Conservation (phyloP, 495 filamentous ascomycete genomes). For the Annulohypoxylon stygium region DNA sequence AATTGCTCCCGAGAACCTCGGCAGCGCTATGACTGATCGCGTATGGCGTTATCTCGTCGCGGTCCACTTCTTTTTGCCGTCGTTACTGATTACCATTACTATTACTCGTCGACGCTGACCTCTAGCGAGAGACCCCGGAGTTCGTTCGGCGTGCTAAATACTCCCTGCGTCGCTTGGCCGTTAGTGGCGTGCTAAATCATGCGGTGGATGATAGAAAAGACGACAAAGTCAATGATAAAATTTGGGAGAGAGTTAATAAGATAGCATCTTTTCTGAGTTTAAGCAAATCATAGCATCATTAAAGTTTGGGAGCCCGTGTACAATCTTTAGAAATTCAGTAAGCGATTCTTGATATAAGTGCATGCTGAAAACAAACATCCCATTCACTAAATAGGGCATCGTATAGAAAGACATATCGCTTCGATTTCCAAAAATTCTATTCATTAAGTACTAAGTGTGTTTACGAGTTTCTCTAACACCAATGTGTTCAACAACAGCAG, state of each 20-base stretch:
- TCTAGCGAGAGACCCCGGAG: background rate
- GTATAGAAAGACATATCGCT: background rate
- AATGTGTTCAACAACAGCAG: conserved; percentile 35
- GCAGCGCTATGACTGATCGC: conserved; percentile 32
- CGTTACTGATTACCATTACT: conserved; percentile 14
- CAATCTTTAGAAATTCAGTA: background rate
- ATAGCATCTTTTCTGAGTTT: background rate
- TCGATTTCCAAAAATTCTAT: conserved; percentile 22
- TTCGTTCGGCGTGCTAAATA: background rate
- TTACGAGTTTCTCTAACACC: conserved; percentile 26
- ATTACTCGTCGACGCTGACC: background rate
- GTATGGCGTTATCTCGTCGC: conserved; percentile 29
- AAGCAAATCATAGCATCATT: too few relatives aligned
- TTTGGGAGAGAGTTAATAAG: too few relatives aligned
- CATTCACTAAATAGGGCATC: background rate
- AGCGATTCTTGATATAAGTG: background rate
- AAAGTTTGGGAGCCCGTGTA: background rate
- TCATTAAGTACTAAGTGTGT: conserved; percentile 36
- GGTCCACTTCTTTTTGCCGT: conserved; percentile 37
- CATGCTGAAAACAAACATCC: background rate
- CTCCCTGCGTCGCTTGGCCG: background rate
- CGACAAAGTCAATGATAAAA: background rate
- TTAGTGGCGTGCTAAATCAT: background rate
- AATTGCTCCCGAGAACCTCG: conserved; percentile 36
- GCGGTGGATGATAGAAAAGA: background rate